phyloP scores from a whole-genome alignment of 2,329 filamentous ascomycete species.

The Trichoderma atrobrunneum region DNA sequence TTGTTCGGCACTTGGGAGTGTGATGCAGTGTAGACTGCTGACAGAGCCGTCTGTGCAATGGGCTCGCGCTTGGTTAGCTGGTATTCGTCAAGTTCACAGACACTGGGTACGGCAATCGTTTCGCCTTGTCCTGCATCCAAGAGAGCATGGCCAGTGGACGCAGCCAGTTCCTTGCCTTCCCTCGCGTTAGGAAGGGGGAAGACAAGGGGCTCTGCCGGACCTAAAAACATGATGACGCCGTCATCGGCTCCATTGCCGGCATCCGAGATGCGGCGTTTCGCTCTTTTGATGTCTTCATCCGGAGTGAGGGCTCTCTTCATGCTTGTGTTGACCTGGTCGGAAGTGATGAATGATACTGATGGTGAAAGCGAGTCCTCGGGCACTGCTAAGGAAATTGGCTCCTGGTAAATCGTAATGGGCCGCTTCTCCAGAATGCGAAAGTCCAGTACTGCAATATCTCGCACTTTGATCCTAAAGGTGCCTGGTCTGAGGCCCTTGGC shows the following conservation, averaged over 20 bases:
- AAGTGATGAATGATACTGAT: slow-evolving; percentile 29
- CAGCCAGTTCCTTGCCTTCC: slow-evolving; percentile 47
- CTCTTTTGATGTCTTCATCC: slow-evolving; percentile 44
- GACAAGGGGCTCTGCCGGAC: slow-evolving; percentile 49
- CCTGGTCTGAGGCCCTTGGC: slow-evolving; percentile 51
- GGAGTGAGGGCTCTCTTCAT: slow-evolving; percentile 50
- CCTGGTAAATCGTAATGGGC: slow-evolving; percentile 41
- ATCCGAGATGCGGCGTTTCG: slow-evolving; percentile 40
- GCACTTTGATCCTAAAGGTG: slow-evolving; percentile 55
- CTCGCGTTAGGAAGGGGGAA: slow-evolving; percentile 49
- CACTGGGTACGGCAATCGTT: slow-evolving; percentile 48
- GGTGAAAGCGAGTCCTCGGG: slow-evolving; percentile 25
- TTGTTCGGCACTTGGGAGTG: slow-evolving; percentile 52
- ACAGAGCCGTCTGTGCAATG: slow-evolving; percentile 55
- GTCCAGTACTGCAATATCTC: slow-evolving; percentile 50
- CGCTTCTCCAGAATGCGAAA: slow-evolving; percentile 58
- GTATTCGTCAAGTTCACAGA: slow-evolving; percentile 52
- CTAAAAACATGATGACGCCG: slow-evolving; percentile 55
- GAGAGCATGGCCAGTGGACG: slow-evolving; percentile 48
- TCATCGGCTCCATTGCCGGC: slow-evolving; percentile 39
- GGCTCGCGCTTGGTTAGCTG: slow-evolving; percentile 53
- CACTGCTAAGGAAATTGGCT: slow-evolving; percentile 29
- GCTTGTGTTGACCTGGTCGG: slow-evolving; percentile 38
- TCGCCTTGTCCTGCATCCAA: slow-evolving; percentile 50
- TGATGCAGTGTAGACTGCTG: slow-evolving; percentile 54